Evolutionary conservation across 352 stramenopile genomes (phyloP).

Genomic region (Pelagophyceae sp.): DNA sequence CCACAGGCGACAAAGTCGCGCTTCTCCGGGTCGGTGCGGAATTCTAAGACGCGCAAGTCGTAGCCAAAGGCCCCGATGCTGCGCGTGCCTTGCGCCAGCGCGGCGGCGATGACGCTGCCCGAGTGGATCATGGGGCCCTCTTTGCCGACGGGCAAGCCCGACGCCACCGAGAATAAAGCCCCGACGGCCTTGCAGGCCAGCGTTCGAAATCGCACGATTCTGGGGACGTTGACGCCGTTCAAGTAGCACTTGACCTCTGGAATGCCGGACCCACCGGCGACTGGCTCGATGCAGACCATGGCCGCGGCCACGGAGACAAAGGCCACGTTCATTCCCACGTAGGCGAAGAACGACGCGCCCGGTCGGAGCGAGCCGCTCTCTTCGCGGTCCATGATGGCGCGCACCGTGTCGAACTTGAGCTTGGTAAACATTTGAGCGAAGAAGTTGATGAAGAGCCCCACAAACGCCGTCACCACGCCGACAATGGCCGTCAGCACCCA

Average conservation of each 20-base stretch:
- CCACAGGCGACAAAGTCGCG: conserved; percentile 90
- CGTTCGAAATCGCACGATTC: conserved; percentile 76
- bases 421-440: conserved; percentile 66
- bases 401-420: conserved; percentile 79
- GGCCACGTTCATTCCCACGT: conserved; percentile 73
- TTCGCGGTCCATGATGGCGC: conserved; percentile 57
- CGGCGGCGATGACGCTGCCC: conserved; percentile 37
- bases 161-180: conserved; percentile 72
- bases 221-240: conserved; percentile 88
- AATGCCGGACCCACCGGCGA: conserved; percentile 82
- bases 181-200: conserved; percentile 83
- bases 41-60: conserved; percentile 76
- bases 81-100: conserved; percentile 46
- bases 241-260: conserved; percentile 84
- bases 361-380: conserved; percentile 32
- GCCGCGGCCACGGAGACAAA: conserved; percentile 80
- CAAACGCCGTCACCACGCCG: conserved; percentile 75
- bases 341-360: conserved; percentile 66
- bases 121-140: conserved; percentile 92
- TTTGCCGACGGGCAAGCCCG: conserved; percentile 82
- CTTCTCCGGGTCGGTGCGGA: conserved; percentile 86
- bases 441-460: conserved; percentile 85
- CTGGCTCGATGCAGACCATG: conserved; percentile 75
- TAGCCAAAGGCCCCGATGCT: conserved; percentile 68
- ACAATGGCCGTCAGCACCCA: conserved; percentile 92